phyloP scores from a whole-genome alignment of 768 basidiomycete species.

The Lactarius indigo region DNA sequence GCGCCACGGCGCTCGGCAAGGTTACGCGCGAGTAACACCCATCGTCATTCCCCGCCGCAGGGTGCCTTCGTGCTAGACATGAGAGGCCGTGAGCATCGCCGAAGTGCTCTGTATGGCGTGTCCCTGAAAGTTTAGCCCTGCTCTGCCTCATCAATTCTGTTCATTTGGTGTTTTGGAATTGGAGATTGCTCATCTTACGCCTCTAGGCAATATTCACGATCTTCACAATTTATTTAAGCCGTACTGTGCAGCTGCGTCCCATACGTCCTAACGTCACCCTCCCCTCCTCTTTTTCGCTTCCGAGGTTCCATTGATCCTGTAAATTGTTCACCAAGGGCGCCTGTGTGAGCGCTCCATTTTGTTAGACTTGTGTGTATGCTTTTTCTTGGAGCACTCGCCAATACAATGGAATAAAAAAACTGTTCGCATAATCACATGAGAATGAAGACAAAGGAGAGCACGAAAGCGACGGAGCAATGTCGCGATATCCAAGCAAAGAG shows the following conservation, averaged over 20 bases:
- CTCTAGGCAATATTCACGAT: constrained; percentile 18
- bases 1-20: constrained; percentile 20
- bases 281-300: neutral
- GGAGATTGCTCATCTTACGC: constrained; percentile 20
- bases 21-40: constrained; percentile 9
- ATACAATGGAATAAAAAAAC: constrained; percentile 6
- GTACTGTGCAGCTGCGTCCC: constrained; percentile 1
- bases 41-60: neutral
- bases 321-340: neutral
- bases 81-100: constrained; percentile 6
- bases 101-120: constrained; percentile 8
- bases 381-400: constrained; percentile 12
- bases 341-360: neutral
- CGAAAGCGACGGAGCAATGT: neutral
- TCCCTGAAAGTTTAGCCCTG: constrained; percentile 9
- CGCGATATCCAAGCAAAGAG: neutral
- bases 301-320: neutral
- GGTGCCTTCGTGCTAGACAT: neutral
- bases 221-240: constrained; percentile 9
- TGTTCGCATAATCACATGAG: neutral
- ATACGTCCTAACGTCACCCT: neutral
- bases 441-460: neutral
- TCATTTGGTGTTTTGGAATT: constrained; percentile 7
- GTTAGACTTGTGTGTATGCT: constrained; percentile 14
- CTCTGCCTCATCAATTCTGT: neutral